Evolutionary conservation across 768 basidiomycete genomes (phyloP).

Genomic region (Jaapia argillacea): DNA sequence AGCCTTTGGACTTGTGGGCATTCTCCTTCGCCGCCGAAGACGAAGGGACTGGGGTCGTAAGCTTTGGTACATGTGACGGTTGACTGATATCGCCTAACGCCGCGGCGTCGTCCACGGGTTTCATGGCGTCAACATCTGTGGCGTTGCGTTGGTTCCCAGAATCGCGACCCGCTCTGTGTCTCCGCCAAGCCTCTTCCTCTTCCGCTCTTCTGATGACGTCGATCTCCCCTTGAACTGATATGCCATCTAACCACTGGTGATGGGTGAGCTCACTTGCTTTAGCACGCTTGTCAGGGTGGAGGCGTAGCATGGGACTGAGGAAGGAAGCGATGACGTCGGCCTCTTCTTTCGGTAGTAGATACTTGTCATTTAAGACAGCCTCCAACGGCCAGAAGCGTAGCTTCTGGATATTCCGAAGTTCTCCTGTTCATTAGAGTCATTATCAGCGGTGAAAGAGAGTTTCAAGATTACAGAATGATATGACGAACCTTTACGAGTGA

Average conservation of each 20-base stretch:
- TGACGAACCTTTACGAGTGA: conserved; percentile 82
- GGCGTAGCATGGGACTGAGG: conserved; percentile 81
- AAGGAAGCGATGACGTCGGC: conserved; percentile 77
- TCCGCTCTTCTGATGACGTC: conserved; percentile 67
- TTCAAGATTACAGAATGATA: neutral
- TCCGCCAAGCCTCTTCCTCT: conserved; percentile 32
- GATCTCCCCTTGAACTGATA: conserved; percentile 84
- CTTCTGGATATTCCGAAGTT: conserved; percentile 91
- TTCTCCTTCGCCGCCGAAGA: conserved; percentile 16
- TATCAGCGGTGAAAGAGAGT: neutral
- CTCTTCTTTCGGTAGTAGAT: conserved; percentile 78
- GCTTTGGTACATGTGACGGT: conserved; percentile 8
- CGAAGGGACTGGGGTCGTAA: conserved; percentile 8
- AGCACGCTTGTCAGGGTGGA: conserved; percentile 83
- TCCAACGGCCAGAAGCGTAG: conserved; percentile 86
- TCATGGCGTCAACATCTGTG: conserved; percentile 51
- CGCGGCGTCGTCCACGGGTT: conserved; percentile 58
- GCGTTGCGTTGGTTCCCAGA: conserved; percentile 18
- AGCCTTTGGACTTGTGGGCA: too few species aligned
- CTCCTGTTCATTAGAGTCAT: conserved; percentile 31
- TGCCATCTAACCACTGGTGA: conserved; percentile 80
- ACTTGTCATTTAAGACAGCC: conserved; percentile 85
- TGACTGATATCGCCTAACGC: conserved; percentile 7
- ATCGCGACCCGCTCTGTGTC: conserved; percentile 26
- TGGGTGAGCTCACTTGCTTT: conserved; percentile 79